phyloP scores from a whole-genome alignment of 768 basidiomycete species.

The Rhodotorula graminis region DNA sequence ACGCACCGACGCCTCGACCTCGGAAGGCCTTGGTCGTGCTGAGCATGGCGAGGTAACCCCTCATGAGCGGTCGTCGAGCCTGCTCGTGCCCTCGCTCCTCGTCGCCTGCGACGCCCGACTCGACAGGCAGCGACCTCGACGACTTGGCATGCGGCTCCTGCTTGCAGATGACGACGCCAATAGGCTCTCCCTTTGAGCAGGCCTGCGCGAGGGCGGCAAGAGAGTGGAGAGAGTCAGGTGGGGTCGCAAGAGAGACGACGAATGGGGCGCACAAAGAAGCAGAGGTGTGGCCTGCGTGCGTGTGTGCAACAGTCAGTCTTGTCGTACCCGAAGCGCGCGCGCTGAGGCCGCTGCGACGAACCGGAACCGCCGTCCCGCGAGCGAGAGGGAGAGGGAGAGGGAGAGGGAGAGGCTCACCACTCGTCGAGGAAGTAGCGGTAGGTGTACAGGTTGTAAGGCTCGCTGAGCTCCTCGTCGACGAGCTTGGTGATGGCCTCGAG shows the following conservation, averaged over 20 bases:
- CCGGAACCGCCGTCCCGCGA: too few relatives aligned
- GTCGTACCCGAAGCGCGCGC: not conserved
- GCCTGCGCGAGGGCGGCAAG: conserved; percentile 25
- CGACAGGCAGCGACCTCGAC: conserved; percentile 38
- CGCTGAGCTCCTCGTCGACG: conserved; percentile 85
- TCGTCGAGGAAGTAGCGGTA: conserved; percentile 94
- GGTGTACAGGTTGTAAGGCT: conserved; percentile 93
- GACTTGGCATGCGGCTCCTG: conserved; percentile 67
- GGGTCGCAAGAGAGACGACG: not conserved
- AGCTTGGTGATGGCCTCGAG: conserved; percentile 68
- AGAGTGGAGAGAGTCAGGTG: too few relatives aligned
- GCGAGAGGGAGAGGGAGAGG: too few relatives aligned
- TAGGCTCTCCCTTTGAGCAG: conserved; percentile 41
- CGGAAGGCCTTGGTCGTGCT: conserved; percentile 78
- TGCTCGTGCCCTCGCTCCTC: conserved; percentile 40
- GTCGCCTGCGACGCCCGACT: conserved; percentile 43
- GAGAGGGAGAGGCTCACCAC: conserved; percentile 59
- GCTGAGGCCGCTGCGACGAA: not conserved
- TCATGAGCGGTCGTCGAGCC: conserved; percentile 52
- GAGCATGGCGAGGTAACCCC: conserved; percentile 98
- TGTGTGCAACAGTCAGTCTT: rapidly evolving
- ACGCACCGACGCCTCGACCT: conserved; percentile 85
- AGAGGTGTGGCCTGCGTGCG: conserved; percentile 75
- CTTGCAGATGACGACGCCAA: conserved; percentile 95
- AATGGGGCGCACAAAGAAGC: conserved; percentile 44